Conservation (phyloP, 768 basidiomycete genomes). For the Sarcomyxa edulis region DNA sequence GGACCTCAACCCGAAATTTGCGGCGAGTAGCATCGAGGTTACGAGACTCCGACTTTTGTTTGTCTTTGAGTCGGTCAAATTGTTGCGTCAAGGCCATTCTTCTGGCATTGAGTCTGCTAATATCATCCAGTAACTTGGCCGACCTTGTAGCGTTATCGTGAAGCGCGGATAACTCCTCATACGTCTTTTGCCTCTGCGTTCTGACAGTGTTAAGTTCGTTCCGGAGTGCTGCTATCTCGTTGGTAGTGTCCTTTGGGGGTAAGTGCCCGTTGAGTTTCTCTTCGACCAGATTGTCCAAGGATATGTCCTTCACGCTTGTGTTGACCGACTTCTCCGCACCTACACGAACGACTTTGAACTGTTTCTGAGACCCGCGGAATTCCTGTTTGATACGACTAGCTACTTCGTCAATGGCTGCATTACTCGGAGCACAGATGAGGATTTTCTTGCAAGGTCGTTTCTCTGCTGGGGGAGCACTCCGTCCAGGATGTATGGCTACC, state of each 20-base stretch:
- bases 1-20: slow-evolving; percentile 66
- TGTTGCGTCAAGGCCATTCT: slow-evolving; percentile 61
- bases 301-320: slow-evolving; percentile 76
- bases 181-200: slow-evolving; percentile 47
- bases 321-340: slow-evolving; percentile 76
- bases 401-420: slow-evolving; percentile 97
- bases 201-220: slow-evolving; percentile 70
- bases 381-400: slow-evolving; percentile 81
- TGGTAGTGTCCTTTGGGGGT: slow-evolving; percentile 45
- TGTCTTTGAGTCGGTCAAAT: slow-evolving; percentile 76
- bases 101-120: slow-evolving; percentile 55
- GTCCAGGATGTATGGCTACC: slow-evolving; percentile 45
- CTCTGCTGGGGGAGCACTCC: slow-evolving; percentile 31
- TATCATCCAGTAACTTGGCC: slow-evolving; percentile 62
- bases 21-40: slow-evolving; percentile 80
- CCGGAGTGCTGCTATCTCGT: slow-evolving; percentile 54
- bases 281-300: slow-evolving; percentile 83
- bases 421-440: slow-evolving; percentile 93
- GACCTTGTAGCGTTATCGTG: slow-evolving; percentile 53
- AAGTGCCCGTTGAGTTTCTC: slow-evolving; percentile 52
- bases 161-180: slow-evolving; percentile 48
- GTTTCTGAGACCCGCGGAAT: slow-evolving; percentile 52
- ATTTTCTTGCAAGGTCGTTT: slow-evolving; percentile 52
- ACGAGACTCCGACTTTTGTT: slow-evolving; percentile 74
- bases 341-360: slow-evolving; percentile 84